A percentile compares a stretch with the other conserved stretches of the same genome.
These are phyloP conservation scores for Ascodesmis nigricans DNA, from an alignment of 495 filamentous ascomycete genomes.

Conservation along the genomic window DNA sequence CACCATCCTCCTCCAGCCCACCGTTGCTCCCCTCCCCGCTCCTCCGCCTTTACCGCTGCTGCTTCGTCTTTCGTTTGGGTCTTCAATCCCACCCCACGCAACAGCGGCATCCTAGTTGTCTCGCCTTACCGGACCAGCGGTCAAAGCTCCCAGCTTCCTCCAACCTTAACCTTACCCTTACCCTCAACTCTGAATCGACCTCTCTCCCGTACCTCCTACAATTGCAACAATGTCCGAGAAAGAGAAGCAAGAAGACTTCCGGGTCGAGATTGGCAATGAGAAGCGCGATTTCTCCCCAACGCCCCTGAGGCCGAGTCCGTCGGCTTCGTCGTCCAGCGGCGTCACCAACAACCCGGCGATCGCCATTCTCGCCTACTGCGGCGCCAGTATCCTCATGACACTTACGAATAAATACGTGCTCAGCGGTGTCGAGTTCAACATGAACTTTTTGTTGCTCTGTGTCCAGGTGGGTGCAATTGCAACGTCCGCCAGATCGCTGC, in stretches of 20 bases:
- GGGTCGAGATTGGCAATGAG: constrained; percentile 45
- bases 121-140: too few relatives aligned
- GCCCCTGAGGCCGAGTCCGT: constrained; percentile 20
- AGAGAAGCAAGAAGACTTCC: constrained; percentile 69
- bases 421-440: constrained; percentile 71
- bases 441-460: constrained; percentile 86
- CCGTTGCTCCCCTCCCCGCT: too few relatives aligned
- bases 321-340: too few relatives aligned
- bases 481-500: neutral
- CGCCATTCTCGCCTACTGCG: constrained; percentile 77
- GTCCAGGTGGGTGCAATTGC: constrained; percentile 69
- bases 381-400: constrained; percentile 92
- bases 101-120: too few relatives aligned
- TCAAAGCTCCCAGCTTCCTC: constrained; percentile 4
- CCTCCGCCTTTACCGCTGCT: too few relatives aligned
- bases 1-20: too few relatives aligned
- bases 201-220: too few relatives aligned
- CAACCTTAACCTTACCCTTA: neutral
- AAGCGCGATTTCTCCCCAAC: constrained; percentile 30
- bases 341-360: constrained; percentile 49
- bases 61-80: too few relatives aligned
- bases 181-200: too few relatives aligned
- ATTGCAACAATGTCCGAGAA: constrained; percentile 39
- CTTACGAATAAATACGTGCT: constrained; percentile 98
- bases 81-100: too few relatives aligned